phyloP scores from a whole-genome alignment of 768 basidiomycete genomes.

The Termitomyces heimii region DNA sequence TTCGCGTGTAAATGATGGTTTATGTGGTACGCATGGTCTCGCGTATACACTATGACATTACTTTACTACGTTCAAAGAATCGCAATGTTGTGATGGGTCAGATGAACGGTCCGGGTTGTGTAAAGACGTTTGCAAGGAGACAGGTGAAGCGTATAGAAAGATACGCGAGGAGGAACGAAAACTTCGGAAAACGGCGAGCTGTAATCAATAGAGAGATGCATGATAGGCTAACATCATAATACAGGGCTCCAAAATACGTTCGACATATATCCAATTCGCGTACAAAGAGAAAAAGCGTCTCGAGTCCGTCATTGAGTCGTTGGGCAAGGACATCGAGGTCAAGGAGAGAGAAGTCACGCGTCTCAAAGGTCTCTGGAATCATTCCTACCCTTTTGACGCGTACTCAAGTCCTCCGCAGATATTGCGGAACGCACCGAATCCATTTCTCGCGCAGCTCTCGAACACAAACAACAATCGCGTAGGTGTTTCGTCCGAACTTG shows the following conservation, averaged over 20 bases:
- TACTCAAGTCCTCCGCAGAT: conserved; percentile 36
- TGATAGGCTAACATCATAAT: background rate
- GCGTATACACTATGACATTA: background rate
- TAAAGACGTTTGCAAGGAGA: conserved; percentile 66
- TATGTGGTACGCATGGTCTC: conserved; percentile 71
- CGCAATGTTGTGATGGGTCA: conserved; percentile 92
- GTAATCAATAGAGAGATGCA: background rate
- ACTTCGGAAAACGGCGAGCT: conserved; percentile 69
- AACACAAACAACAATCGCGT: conserved; percentile 86
- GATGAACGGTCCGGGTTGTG: conserved; percentile 86
- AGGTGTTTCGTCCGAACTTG: conserved; percentile 19
- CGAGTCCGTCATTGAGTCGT: conserved; percentile 51
- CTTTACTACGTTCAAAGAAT: conserved; percentile 45
- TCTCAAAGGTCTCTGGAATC: conserved; percentile 48
- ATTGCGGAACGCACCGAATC: conserved; percentile 75
- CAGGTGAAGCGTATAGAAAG: conserved; percentile 66
- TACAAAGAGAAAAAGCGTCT: conserved; percentile 85
- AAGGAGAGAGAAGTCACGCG: conserved; percentile 69
- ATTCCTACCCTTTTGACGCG: background rate
- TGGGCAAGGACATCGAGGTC: conserved; percentile 51
- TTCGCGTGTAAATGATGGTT: conserved; percentile 85
- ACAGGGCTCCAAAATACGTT: conserved; percentile 88
- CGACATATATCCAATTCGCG: conserved; percentile 82
- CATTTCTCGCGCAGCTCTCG: conserved; percentile 72
- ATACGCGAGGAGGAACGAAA: conserved; percentile 71